Evolutionary conservation across 352 stramenopile species (phyloP), one percentile per base, ranked within the genome.

Genomic region (Globisporangium nunn): DNA sequence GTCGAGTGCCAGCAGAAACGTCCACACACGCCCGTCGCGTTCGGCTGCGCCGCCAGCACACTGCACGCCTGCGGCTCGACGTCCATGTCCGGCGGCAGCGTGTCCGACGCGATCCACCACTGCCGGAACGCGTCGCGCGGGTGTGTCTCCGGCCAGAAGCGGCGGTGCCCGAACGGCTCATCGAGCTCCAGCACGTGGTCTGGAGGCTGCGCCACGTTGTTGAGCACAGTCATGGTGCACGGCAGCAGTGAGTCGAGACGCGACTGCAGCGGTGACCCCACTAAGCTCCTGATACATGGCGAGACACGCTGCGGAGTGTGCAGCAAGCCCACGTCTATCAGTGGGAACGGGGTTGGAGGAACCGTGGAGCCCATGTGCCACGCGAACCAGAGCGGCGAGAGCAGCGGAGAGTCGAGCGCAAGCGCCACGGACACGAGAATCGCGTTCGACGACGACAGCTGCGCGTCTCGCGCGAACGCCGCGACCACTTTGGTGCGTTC

Each of bases 1-100:
- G 76, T 62, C 0, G 72, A 66, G 50, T 93, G 80, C 82, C 82
- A 93, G 44, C 67, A 81, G 45, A 82, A 86, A 14, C 82, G 78
- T 11, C 80, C 78, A 23, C 74, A 75, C 2, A 90, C 66, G 4
- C 80, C 73, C 8, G 76, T 64, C 6, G 66, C 61, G 45, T 92
- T 92, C 0, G 72, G 58, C 18, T 84, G 74, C 2, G 79, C 82
- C 3, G 66, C 64, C 30, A 69, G 67, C 7, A 90, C 67, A 31
- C 67, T 81, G 51, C 73, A 85, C 31, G 64, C 60, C n/a, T 81
- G 74, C 0, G 73, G 63, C 0, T 67, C 61, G 6, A 88, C 71
- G 50, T 85, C 68, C 45, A 71, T 80, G 23, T 74, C 64, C 15
- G 79, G 77, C 7, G 49, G 2, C 0, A 89, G 23, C 15, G 66